These are phyloP conservation scores for Chalciporus pseudorubinellus DNA, from an alignment of 768 basidiomycete species.

Conservation along the genomic window DNA sequence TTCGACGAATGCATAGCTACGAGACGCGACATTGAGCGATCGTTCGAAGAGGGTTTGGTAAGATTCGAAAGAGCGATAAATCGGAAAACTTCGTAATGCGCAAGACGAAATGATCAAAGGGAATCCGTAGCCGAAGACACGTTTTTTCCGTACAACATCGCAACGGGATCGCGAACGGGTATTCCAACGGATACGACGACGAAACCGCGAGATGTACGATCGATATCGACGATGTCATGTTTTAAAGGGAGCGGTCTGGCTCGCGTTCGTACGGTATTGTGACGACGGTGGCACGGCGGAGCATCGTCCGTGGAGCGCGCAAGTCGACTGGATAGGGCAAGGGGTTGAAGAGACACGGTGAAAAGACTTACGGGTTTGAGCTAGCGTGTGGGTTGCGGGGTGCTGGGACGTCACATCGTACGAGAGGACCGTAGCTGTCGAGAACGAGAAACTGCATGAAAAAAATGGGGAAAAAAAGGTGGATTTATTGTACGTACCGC, in stretches of 20 bases:
- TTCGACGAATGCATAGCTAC: constrained; percentile 86
- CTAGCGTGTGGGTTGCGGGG: constrained; percentile 74
- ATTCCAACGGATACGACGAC: constrained; percentile 15
- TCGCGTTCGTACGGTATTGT: constrained; percentile 29
- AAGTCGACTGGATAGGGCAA: constrained; percentile 39
- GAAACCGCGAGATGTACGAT: constrained; percentile 30
- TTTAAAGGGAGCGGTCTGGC: constrained; percentile 18
- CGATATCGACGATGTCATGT: constrained; percentile 23
- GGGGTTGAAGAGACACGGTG: constrained; percentile 25
- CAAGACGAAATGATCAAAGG: constrained; percentile 29
- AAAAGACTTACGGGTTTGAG: constrained; percentile 76
- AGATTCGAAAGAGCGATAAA: constrained; percentile 37
- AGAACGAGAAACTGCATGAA: constrained; percentile 4
- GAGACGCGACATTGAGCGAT: constrained; percentile 60
- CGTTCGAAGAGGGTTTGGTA: constrained; percentile 33
- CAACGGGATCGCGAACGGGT: constrained; percentile 18
- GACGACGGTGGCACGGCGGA: constrained; percentile 23
- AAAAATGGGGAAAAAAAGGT: constrained; percentile 2
- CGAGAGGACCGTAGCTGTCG: constrained; percentile 71
- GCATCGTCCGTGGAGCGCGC: constrained; percentile 34
- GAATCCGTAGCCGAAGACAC: constrained; percentile 23
- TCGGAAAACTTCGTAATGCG: constrained; percentile 18
- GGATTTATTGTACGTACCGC: constrained; percentile 45
- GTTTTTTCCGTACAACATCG: constrained; percentile 27
- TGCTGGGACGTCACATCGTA: constrained; percentile 89